phyloP scores from a whole-genome alignment of 192 early-diverging fungal genomes.

The Pecoramyces ruminantium region DNA sequence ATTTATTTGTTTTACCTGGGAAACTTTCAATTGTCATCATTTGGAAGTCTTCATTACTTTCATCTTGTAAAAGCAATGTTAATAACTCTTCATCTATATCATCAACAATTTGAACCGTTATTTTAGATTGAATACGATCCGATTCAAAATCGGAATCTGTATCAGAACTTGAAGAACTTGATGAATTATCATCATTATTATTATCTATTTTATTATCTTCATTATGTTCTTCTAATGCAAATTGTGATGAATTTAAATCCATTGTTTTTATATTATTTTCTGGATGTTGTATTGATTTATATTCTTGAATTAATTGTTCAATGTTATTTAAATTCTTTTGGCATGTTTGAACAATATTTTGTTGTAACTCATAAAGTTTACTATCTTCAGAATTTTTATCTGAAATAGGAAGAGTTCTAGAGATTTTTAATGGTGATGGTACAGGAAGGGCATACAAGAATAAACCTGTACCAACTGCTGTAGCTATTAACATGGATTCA shows the following conservation, averaged over 20 bases:
- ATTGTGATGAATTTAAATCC: background rate
- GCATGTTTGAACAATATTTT: conserved; percentile 41
- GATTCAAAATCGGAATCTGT: background rate
- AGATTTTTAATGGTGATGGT: conserved; percentile 49
- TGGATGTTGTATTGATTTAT: background rate
- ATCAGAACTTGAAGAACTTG: background rate
- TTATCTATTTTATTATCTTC: background rate
- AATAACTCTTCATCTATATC: background rate
- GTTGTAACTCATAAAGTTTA: conserved; percentile 47
- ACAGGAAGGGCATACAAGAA: conserved; percentile 52
- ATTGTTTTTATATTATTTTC: background rate
- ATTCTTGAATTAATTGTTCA: conserved; percentile 13
- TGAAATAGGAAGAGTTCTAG: conserved; percentile 37
- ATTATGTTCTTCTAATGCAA: background rate
- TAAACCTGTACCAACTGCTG: conserved; percentile 31
- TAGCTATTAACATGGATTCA: conserved; percentile 11
- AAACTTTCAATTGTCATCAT: background rate
- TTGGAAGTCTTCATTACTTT: background rate
- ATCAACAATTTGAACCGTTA: background rate
- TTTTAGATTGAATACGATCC: background rate
- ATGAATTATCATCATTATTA: background rate
- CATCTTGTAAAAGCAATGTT: background rate
- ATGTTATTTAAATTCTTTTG: conserved; percentile 44
- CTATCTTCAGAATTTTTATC: conserved; percentile 57
- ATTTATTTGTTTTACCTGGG: background rate